Evolutionary conservation across 1,284 basidiomycete species (phyloP), one percentile per base, ranked within the genome.

Genomic region (Wolfiporia cocos): DNA sequence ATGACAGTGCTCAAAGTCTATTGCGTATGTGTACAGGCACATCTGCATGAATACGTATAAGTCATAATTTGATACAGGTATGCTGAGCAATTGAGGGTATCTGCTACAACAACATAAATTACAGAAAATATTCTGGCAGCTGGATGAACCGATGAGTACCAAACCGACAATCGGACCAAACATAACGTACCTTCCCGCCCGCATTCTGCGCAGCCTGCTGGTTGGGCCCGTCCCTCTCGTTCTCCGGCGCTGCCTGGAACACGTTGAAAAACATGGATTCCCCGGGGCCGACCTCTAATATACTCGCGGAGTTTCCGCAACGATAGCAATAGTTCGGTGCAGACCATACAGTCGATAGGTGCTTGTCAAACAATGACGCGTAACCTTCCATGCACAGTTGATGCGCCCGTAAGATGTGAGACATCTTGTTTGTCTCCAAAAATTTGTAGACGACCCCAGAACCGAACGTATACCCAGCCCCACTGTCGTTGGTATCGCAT

Each of bases 321-420:
- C 95, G 86, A 64, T 92, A 94, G 61, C 96, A 99, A 62, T 99
- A 99, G 63, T 99, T 99, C 15, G 95, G 95, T 33, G 94, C 96
- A 28, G 86, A 92, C 96, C 96, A 99, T 2, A 99, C 96, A 0
- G 96, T 99, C 20, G 91, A 93, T 35, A 99, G 78, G 54, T 91
- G 86, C 54, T 93, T 88, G 63, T 95, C 92, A 65, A 97, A 99
- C 26, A 98, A 72, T 3, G 94, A 92, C 19, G 86, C 82, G 65
- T 92, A 99, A 2, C 96, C 96, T 67, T 99, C 96, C 96, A 99
- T 98, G 66, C 96, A 99, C 4, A 99, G 78, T 60, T 99, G 96
- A 64, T 99, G 96, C 14, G 96, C 96, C 21, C 96, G 87, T 12
- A 99, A 77, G 53, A 99, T 97, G 61, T 99, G 95, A 29, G 87